A percentile compares a stretch with the other conserved stretches of the same genome.
Evolutionary conservation across 1,284 basidiomycete species (phyloP).

Genomic region (Leccinum huronense): DNA sequence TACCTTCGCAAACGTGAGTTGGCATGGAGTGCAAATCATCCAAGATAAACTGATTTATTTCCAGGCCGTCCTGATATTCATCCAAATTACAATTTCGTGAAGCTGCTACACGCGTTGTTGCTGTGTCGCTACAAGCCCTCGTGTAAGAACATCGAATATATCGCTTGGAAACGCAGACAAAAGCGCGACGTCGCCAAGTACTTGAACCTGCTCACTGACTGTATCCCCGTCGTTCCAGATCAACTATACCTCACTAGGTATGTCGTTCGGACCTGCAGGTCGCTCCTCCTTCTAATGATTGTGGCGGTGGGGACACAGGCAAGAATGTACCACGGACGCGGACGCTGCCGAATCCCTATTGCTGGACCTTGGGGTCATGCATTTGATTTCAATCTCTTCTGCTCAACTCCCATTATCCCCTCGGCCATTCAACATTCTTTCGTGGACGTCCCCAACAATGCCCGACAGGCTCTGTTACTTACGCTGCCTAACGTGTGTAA

Average conservation of each 20-base stretch:
- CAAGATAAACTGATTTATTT: constrained; percentile 6
- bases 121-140: constrained; percentile 49
- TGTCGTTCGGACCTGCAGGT: constrained; percentile 6
- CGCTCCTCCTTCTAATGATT: not conserved
- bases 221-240: constrained; percentile 46
- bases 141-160: constrained; percentile 44
- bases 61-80: constrained; percentile 53
- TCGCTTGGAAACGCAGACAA: constrained; percentile 54
- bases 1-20: constrained; percentile 49
- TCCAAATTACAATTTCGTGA: constrained; percentile 65
- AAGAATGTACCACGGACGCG: constrained; percentile 58
- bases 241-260: constrained; percentile 53
- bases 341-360: constrained; percentile 52
- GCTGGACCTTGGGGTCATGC: constrained; percentile 48
- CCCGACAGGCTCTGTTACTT: constrained; percentile 41
- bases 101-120: constrained; percentile 54
- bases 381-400: constrained; percentile 52
- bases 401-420: constrained; percentile 37
- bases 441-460: constrained; percentile 39
- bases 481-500: constrained; percentile 44
- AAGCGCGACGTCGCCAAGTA: constrained; percentile 51
- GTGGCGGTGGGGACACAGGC: constrained; percentile 92
- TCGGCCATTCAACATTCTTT: constrained; percentile 39
- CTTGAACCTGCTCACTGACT: constrained; percentile 50
- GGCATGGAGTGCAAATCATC: constrained; percentile 1